A percentile compares a stretch with the other conserved stretches of the same genome.
Evolutionary conservation across 129 eudicot species (phyloP).

Genomic region (Dittrichia graveolens): DNA sequence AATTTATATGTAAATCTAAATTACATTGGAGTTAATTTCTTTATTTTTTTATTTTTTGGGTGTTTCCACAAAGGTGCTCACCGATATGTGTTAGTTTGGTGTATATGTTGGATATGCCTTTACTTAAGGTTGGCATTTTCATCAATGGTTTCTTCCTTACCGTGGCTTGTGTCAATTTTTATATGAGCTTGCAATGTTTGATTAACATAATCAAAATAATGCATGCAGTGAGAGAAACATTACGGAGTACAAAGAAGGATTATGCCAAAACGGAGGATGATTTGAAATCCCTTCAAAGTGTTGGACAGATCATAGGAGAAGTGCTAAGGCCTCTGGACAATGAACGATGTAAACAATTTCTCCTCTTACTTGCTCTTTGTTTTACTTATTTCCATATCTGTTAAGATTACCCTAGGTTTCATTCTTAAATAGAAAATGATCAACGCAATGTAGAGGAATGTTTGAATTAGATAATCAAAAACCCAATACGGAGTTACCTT

Average conservation of each 20-base stretch:
- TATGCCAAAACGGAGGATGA: constrained; percentile 97
- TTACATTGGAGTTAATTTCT: too few species aligned
- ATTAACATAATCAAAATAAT: constrained; percentile 22
- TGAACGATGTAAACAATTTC: constrained; percentile 70
- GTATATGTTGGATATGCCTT: not conserved
- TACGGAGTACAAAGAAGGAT: constrained; percentile 74
- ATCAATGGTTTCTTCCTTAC: not conserved
- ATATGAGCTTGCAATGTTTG: not conserved
- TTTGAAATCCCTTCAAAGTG: constrained; percentile 97
- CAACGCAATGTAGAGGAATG: constrained; percentile 7
- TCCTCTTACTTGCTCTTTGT: not conserved
- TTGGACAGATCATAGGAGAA: constrained; percentile 98
- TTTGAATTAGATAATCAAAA: not conserved
- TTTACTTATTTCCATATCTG: not conserved
- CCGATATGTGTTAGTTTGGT: too few species aligned
- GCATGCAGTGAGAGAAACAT: constrained; percentile 68
- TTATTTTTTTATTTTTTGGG: too few species aligned
- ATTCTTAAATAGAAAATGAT: not conserved
- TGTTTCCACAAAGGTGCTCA: too few species aligned
- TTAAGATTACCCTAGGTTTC: too few species aligned
- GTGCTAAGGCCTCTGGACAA: constrained; percentile 92
- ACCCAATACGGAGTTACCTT: not conserved
- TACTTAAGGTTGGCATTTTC: constrained; percentile 8
- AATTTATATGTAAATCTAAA: too few species aligned
- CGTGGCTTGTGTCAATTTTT: not conserved